Evolutionary conservation across 192 early-diverging fungal genomes (phyloP), one percentile per base, ranked within the genome.

Genomic region (Entrophospora sp.): DNA sequence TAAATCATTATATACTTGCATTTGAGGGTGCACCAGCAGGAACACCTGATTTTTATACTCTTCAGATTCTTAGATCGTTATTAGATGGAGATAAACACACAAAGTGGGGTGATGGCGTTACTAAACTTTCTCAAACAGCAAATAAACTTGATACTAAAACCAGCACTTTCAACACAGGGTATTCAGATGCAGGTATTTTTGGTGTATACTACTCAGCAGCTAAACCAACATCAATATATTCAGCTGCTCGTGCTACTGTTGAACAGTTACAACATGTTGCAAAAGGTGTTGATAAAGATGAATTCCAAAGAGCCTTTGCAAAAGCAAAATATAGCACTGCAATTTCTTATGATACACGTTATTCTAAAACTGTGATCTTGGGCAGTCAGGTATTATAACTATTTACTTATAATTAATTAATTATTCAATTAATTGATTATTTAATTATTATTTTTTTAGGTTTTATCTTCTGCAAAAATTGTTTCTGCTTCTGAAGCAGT

Each of bases 181-280:
- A 96, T 84, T 86, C 90, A 14, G 94, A 96, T 75, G 87, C 93
- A 40, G 94, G 90, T 56, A 79, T 99, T 37, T 87, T 97, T 66
- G 96, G 94, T 66, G 72, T 97, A 62, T 75, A 87, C 34, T 81
- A 92, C 24, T 71, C 84, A 62, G 83, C 75, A 5, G 73, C 81
- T 56, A 42, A 72, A 16, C 45, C 80, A 25, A 78, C 84, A 55
- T 69, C 91, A 31, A 78, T 85, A 48, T 63, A 52, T 12, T 82
- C 85, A 42, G 89, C 91, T 59, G 78, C 82, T 57, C 70, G 77
- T 64, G 75, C 83, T 27, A 86, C 85, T 31, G 75, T 71, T 28
- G 74, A 77, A 20, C 75, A 85, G 38, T 82, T 89, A 72, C 80
- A 80, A 61, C 76, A 83, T 49, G 82, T 81, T 48, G 56, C 75